Base-by-base conservation (phyloP, 805 yeast species). In the Yamadazyma akitaensis region DNA sequence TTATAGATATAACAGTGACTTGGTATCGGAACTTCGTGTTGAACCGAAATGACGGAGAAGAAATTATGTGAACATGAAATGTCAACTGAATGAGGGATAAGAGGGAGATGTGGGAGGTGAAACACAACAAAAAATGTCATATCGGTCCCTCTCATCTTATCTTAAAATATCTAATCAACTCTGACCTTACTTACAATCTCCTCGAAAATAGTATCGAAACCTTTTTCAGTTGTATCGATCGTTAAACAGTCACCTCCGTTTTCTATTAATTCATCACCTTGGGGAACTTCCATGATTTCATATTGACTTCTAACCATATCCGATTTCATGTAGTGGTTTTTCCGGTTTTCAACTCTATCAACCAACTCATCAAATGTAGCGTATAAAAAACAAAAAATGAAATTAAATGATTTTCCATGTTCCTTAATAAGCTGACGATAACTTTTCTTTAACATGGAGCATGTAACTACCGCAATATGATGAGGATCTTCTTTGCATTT, bases 281-380 rank as follows among this genome's bases (percentile, higher is more conserved):
- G 37, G 0, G 97, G 97, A 5, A 87, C 65, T 62, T 90, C 86
- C 78, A 88, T 76, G 46, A 81, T 82, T 12, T 73, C 80, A 53
- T 82, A 84, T 62, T 91, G 97, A 17, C 90, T 81, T 49, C 79
- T 75, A 43, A 90, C 81, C 97, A 91, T 88, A 50, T 80, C 77
- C 4, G 84, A 76, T 61, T 91, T 91, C 96, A 94, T 90, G 62
- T 77, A 94, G 61, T 94, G 99, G 41, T 80, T 80, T 54, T 77
- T 62, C 54, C 99, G 74, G n/a, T 63, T 59, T 5, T 67, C 67
- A 45, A 90, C 85, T 43, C 98, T 75, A 30, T 67, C 59, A 13
- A 78, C 51, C 38, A 91, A 75, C 51, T 76, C 85, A 8, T 82
- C 84, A 54, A 72, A 77, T 8, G 81, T 69, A 10, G 90, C 84